Evolutionary conservation across 305 asterid genomes (phyloP).

Genomic region (Stenogyne calaminthoides): DNA sequence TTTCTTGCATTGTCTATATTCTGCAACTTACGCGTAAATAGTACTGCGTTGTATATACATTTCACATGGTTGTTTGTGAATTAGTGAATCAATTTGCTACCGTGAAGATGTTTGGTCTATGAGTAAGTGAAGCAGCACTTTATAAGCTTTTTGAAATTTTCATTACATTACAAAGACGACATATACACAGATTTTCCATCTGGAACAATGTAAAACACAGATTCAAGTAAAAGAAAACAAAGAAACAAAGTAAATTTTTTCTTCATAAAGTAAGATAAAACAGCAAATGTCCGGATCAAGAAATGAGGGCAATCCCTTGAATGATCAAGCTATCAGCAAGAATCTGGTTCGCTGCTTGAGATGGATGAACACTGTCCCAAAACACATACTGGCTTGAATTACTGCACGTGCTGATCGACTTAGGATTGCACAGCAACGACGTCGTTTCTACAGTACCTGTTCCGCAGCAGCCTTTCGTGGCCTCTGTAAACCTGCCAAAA

Average conservation of each 20-base stretch:
- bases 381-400: conserved; percentile 83
- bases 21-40: too few species aligned
- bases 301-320: conserved; percentile 73
- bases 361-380: conserved; percentile 98
- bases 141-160: conserved; percentile 21
- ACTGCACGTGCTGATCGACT: conserved; percentile 65
- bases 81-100: not conserved
- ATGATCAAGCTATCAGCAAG: conserved; percentile 67
- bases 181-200: not conserved
- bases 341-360: conserved; percentile 83
- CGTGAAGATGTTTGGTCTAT: not conserved
- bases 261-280: too few species aligned
- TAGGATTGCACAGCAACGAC: conserved; percentile 63
- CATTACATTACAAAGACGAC: conserved; percentile 30
- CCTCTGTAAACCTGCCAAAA: conserved; percentile 73
- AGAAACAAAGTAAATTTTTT: not conserved
- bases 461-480: conserved; percentile 77
- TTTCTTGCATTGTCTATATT: not conserved
- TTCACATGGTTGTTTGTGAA: not conserved
- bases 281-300: conserved; percentile 37
- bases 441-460: conserved; percentile 82
- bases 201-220: conserved; percentile 18
- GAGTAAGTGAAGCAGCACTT: not conserved
- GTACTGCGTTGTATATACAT: not conserved
- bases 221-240: not conserved